Evolutionary conservation across 441 rosid genomes (phyloP).

Genomic region (Francoa sonchifolia): DNA sequence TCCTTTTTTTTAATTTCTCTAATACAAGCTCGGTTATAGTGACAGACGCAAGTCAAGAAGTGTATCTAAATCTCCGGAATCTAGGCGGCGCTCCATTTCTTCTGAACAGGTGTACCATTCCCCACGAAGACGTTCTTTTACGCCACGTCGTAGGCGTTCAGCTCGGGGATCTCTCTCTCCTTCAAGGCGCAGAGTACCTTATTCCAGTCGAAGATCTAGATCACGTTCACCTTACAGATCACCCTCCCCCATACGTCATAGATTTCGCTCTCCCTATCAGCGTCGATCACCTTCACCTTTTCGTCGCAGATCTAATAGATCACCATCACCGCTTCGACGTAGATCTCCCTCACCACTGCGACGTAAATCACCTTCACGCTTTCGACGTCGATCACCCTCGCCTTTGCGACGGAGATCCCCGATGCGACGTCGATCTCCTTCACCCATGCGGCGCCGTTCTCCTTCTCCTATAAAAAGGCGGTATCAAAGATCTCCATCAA

Average conservation of each 20-base stretch:
- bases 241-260: conserved; percentile 31
- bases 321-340: conserved; percentile 6
- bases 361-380: conserved; percentile 1
- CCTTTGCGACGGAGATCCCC: conserved; percentile 13
- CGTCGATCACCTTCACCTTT: conserved; percentile 21
- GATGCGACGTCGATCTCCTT: conserved; percentile 4
- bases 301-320: conserved; percentile 2
- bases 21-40: conserved; percentile 18
- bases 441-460: neutral
- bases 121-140: conserved; percentile 29
- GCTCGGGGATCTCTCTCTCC: conserved; percentile 19
- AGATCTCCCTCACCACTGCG: conserved; percentile 8
- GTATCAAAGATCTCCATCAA: conserved; percentile 28
- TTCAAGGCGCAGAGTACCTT: neutral
- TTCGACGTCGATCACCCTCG: conserved; percentile 4
- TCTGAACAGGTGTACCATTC: conserved; percentile 24
- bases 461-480: neutral
- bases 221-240: conserved; percentile 35
- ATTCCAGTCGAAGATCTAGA: conserved; percentile 15
- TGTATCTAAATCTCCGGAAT: conserved; percentile 44
- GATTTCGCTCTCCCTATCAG: conserved; percentile 17
- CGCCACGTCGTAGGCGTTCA: conserved; percentile 29
- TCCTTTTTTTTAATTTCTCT: no score
- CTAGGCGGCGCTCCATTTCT: conserved; percentile 25
- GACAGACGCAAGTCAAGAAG: conserved; percentile 51